phyloP scores from a whole-genome alignment of 1,139 yeast genomes.

The Geotrichum citri-aurantii region DNA sequence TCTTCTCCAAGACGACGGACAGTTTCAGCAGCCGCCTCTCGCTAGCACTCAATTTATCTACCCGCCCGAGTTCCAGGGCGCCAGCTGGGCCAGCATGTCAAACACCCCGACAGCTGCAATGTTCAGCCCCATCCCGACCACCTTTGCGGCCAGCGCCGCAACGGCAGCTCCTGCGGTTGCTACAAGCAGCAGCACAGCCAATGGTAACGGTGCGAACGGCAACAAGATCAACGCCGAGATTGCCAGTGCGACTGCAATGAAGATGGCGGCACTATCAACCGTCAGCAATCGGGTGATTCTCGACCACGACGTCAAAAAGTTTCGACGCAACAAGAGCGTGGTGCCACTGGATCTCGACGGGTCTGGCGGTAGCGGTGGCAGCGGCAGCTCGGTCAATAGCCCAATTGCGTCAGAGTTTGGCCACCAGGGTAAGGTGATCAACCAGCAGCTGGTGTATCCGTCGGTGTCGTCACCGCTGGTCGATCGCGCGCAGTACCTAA shows the following conservation, averaged over 20 bases:
- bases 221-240: constrained; percentile 27
- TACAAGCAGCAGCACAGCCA: background rate
- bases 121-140: constrained; percentile 5
- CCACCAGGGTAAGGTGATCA: background rate
- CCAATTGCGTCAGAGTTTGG: constrained; percentile 1
- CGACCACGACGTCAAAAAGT: constrained; percentile 5
- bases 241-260: constrained; percentile 34
- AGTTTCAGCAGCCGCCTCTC: background rate
- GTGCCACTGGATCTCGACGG: constrained; percentile 4
- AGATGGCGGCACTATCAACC: constrained; percentile 37
- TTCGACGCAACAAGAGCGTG: constrained; percentile 1
- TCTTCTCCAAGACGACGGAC: background rate
- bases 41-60: background rate
- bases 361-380: background rate
- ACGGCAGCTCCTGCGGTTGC: background rate
- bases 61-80: constrained; percentile 1
- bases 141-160: background rate
- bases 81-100: constrained; percentile 6
- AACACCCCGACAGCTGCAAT: constrained; percentile 3
- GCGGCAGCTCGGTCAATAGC: background rate
- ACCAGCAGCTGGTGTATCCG: constrained; percentile 5
- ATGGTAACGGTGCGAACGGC: background rate
- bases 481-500: constrained; percentile 2
- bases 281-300: constrained; percentile 19
- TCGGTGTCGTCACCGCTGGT: background rate